Base-by-base conservation (phyloP, 768 basidiomycete genomes). In the Trametes villosa region DNA sequence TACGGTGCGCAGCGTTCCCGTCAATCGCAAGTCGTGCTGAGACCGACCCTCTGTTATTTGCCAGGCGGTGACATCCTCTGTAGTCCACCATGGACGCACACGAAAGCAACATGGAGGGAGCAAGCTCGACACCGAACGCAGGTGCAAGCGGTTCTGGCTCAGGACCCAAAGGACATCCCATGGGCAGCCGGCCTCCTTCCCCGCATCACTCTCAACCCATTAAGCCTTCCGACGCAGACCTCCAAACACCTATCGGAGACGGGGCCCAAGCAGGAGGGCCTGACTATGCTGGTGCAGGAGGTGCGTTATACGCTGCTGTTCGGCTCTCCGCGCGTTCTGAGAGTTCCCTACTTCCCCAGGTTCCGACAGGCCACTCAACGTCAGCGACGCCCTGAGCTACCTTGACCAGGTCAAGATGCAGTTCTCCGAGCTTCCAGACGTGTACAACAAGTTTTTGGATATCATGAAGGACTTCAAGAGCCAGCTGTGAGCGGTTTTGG, bases 401-500 rank as follows among this genome's bases (percentile, higher is more conserved):
- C 77, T 87, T 30, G 86, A 87, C 70, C 83, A 82, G 49, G 86
- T 87, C 72, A 87, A 87, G 71, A 69, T 79, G 44, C 83, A 82
- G 66, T 87, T 87, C 64, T 74, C 78, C 26, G 80, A 84, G 63
- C 77, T 80, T 38, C 84, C 86, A 0, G 84, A 85, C 26, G 84
- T 86, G 5, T 87, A 87, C 72, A 87, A 87, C 61, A 76, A 77
- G 20, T 85, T 85, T 65, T 70, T 86, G 68, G 85, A 87, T 60
- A 86, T 88, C 65, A 87, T 88, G 88, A 88, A 89, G 69, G 88
- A 90, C 65, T 90, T 86, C 75, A 87, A 86, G 75, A 83, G 86
- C 41, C 86, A 88, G 59, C 57, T 76, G 83, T 85, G 60, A 53
- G 83, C 24, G 6, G 13, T 15, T 24, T 34, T 48, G 47, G 53